Percentiles rank a stretch among this genome's conserved stretches.
Evolutionary conservation across 495 filamentous ascomycete species (phyloP).

Genomic region (Tetracladium setigerum): DNA sequence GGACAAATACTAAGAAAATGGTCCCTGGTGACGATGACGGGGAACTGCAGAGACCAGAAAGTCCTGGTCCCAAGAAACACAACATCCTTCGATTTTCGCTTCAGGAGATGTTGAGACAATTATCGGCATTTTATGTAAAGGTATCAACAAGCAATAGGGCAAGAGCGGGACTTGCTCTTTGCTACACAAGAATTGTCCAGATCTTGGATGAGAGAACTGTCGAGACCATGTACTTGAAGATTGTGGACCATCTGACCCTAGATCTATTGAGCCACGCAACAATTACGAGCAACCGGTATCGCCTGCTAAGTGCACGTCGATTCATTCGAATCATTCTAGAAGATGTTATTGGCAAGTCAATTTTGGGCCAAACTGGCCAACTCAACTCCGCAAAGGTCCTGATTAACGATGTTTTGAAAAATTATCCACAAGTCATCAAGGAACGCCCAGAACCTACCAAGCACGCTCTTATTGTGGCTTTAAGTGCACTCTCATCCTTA

Average conservation of each 20-base stretch:
- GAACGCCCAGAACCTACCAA: slow-evolving; percentile 88
- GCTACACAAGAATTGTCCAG: slow-evolving; percentile 73
- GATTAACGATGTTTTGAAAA: slow-evolving; percentile 84
- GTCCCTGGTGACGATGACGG: slow-evolving; percentile 67
- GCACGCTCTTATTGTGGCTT: slow-evolving; percentile 66
- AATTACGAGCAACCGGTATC: slow-evolving; percentile 79
- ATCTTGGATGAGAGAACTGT: slow-evolving; percentile 68
- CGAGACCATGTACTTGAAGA: slow-evolving; percentile 69
- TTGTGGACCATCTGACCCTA: slow-evolving; percentile 70
- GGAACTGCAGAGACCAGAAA: slow-evolving; percentile 60
- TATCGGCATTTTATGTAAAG: slow-evolving; percentile 77
- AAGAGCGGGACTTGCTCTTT: slow-evolving; percentile 77
- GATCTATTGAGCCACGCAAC: slow-evolving; percentile 72
- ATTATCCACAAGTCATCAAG: slow-evolving; percentile 88
- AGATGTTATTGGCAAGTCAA: slow-evolving; percentile 69
- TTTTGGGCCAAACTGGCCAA: slow-evolving; percentile 85
- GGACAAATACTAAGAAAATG: slow-evolving; percentile 56
- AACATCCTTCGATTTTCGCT: slow-evolving; percentile 67
- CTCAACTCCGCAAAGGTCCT: slow-evolving; percentile 71
- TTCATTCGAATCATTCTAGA: slow-evolving; percentile 80
- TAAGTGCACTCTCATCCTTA: slow-evolving; percentile 74
- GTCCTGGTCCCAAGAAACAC: slow-evolving; percentile 61
- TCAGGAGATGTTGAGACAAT: slow-evolving; percentile 67
- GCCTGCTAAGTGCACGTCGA: slow-evolving; percentile 75
- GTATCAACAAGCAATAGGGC: slow-evolving; percentile 72